Evolutionary conservation across 1,284 basidiomycete genomes (phyloP).

Genomic region (Phylloporus sp.): DNA sequence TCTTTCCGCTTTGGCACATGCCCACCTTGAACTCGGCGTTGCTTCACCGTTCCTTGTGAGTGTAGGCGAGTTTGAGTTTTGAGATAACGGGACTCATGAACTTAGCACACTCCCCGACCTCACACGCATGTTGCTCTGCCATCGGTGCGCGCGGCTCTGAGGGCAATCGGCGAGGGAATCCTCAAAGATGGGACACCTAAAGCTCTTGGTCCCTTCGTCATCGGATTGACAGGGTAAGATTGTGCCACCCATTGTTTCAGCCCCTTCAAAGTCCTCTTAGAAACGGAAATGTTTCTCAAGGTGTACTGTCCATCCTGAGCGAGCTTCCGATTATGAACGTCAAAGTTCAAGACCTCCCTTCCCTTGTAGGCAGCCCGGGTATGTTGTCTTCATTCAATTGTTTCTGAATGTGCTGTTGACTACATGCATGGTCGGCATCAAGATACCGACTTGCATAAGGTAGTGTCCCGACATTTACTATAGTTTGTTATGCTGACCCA

Average conservation of each 20-base stretch:
- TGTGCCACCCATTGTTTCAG: neutral
- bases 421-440: neutral
- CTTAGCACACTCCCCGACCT: constrained; percentile 77
- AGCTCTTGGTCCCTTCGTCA: constrained; percentile 77
- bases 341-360: constrained; percentile 62
- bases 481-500: constrained; percentile 8
- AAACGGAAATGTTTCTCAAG: constrained; percentile 81
- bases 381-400: constrained; percentile 4
- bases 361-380: constrained; percentile 62
- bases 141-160: constrained; percentile 65
- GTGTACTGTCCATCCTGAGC: constrained; percentile 73
- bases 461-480: constrained; percentile 19
- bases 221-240: constrained; percentile 81
- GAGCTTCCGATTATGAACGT: constrained; percentile 76
- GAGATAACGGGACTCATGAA: constrained; percentile 6
- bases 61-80: neutral
- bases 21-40: constrained; percentile 79
- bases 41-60: constrained; percentile 84
- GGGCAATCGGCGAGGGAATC: constrained; percentile 67
- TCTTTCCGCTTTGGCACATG: constrained; percentile 79
- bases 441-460: constrained; percentile 67
- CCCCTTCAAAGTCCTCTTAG: constrained; percentile 45
- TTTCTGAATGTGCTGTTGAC: constrained; percentile 8
- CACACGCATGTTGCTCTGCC: constrained; percentile 74
- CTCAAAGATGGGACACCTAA: constrained; percentile 65